Conservation (phyloP, 345 rosid species). For the Bruguiera sexangula region DNA sequence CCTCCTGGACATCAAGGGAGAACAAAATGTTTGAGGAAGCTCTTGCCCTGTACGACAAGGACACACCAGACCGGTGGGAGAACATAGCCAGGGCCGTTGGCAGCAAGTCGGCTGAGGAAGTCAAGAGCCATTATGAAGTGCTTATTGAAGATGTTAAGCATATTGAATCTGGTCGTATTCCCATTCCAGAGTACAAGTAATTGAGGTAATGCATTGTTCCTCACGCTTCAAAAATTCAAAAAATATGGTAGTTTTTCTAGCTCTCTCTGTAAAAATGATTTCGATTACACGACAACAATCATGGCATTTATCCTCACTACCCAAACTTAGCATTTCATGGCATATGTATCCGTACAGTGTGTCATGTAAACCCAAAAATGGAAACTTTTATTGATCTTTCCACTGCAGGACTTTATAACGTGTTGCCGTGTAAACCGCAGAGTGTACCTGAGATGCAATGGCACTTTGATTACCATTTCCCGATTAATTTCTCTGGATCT, state of each 20-base stretch:
- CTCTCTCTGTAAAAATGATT: not conserved
- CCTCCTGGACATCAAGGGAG: slow-evolving; percentile 43
- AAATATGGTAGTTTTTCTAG: not conserved
- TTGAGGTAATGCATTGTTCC: slow-evolving; percentile 16
- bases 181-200: slow-evolving; percentile 47
- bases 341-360: too few species aligned
- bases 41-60: slow-evolving; percentile 46
- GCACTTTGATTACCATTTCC: too few species aligned
- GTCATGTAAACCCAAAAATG: too few species aligned
- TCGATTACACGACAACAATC: too few species aligned
- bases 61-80: slow-evolving; percentile 55
- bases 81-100: slow-evolving; percentile 52
- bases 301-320: too few species aligned
- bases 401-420: too few species aligned
- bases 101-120: slow-evolving; percentile 49
- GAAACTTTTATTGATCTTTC: too few species aligned
- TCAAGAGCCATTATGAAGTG: slow-evolving; percentile 41
- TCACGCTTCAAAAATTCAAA: not conserved
- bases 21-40: slow-evolving; percentile 56
- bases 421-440: too few species aligned
- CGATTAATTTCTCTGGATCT: too few species aligned
- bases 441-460: too few species aligned
- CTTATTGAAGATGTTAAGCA: slow-evolving; percentile 43
- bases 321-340: too few species aligned
- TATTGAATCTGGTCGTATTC: slow-evolving; percentile 52